These are phyloP conservation scores for Ophiostoma ulmi DNA, from an alignment of 2,329 filamentous ascomycete genomes.

Conservation along the genomic window DNA sequence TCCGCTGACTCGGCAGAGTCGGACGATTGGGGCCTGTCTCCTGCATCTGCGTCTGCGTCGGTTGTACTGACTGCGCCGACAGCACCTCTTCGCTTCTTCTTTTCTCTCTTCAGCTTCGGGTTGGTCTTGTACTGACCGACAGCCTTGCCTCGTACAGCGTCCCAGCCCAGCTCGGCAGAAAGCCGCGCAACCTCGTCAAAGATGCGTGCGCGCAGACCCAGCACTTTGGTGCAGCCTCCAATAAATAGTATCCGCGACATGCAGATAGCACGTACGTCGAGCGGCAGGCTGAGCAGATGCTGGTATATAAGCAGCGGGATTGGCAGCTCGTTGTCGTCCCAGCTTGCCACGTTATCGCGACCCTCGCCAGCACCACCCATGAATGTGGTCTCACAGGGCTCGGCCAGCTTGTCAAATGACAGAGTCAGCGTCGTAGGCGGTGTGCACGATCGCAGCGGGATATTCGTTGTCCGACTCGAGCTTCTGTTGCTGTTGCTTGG, in stretches of 20 bases:
- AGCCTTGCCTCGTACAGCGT: slow-evolving; percentile 65
- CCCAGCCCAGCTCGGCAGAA: slow-evolving; percentile 68
- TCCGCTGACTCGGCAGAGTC: slow-evolving; percentile 24
- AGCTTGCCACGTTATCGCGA: slow-evolving; percentile 47
- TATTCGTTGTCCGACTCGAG: slow-evolving; percentile 25
- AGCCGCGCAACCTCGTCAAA: slow-evolving; percentile 67
- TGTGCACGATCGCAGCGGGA: slow-evolving; percentile 44
- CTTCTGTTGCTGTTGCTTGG: not conserved
- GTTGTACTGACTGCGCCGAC: slow-evolving; percentile 27
- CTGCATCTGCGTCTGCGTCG: slow-evolving; percentile 17
- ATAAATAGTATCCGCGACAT: slow-evolving; percentile 86
- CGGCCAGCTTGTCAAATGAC: slow-evolving; percentile 64
- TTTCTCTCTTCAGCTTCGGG: slow-evolving; percentile 36
- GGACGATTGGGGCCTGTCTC: slow-evolving; percentile 17
- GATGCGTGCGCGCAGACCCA: slow-evolving; percentile 73
- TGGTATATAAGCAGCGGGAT: slow-evolving; percentile 72
- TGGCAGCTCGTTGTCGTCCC: slow-evolving; percentile 84
- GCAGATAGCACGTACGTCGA: slow-evolving; percentile 78
- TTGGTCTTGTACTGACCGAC: slow-evolving; percentile 47
- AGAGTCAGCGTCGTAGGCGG: slow-evolving; percentile 56
- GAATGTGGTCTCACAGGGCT: slow-evolving; percentile 69
- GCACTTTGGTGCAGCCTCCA: slow-evolving; percentile 71
- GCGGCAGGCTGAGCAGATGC: slow-evolving; percentile 66
- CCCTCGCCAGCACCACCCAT: slow-evolving; percentile 46
- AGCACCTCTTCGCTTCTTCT: slow-evolving; percentile 12